A percentile compares a stretch with the other conserved stretches of the same genome.
Evolutionary conservation across 495 filamentous ascomycete genomes (phyloP).

Genomic region (Cercophora newfieldiana): DNA sequence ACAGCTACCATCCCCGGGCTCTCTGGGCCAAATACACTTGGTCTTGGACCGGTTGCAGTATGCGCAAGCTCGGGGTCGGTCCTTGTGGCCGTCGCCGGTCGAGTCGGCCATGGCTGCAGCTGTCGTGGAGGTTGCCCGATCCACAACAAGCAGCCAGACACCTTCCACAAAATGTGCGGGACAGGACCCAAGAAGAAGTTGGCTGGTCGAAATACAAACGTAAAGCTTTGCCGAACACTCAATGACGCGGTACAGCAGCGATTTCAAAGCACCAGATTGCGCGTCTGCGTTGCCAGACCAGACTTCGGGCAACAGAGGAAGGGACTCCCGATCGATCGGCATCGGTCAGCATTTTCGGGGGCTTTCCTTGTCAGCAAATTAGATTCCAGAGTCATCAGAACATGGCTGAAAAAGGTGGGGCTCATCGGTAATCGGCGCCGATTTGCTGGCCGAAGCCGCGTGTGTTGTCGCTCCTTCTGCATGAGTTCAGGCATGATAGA

Average conservation of each 20-base stretch:
- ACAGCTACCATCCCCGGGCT: constrained; percentile 12
- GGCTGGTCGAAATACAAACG: background rate
- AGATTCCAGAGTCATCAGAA: background rate
- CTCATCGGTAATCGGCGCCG: background rate
- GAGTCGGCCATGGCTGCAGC: constrained; percentile 14
- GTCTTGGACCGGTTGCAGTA: constrained; percentile 26
- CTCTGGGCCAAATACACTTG: constrained; percentile 20
- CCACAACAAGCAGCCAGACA: too few species aligned
- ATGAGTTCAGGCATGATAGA: too few species aligned
- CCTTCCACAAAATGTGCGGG: too few species aligned
- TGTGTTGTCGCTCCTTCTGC: background rate
- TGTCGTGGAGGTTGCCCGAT: constrained; percentile 13
- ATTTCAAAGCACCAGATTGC: too few species aligned
- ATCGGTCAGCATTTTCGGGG: background rate
- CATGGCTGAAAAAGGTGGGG: background rate
- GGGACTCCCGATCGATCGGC: too few species aligned
- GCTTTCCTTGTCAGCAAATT: background rate
- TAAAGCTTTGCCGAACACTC: background rate
- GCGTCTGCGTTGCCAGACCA: too few species aligned
- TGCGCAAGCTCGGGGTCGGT: constrained; percentile 16
- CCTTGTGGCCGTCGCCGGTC: background rate
- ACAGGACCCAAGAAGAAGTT: background rate
- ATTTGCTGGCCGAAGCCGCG: constrained; percentile 2
- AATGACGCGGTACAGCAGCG: background rate
- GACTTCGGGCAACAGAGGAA: too few species aligned